These are phyloP conservation scores for Fusarium bulbicola DNA, from an alignment of 2,329 filamentous ascomycete species.

Conservation along the genomic window DNA sequence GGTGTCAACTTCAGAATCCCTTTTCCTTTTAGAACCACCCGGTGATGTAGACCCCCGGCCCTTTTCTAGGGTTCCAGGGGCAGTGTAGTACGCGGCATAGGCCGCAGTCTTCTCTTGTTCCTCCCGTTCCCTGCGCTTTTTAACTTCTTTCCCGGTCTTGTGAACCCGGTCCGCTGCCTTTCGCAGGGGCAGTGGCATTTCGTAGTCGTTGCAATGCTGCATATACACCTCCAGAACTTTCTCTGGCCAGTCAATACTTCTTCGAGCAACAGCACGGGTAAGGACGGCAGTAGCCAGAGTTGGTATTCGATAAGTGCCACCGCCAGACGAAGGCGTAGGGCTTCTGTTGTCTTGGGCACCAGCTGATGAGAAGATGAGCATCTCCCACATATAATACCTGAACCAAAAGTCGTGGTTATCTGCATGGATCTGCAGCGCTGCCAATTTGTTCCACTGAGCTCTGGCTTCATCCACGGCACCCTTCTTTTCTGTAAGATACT, in stretches of 20 bases:
- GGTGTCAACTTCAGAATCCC: constrained; percentile 64
- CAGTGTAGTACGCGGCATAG: constrained; percentile 54
- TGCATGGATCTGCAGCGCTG: constrained; percentile 68
- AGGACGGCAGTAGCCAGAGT: constrained; percentile 79
- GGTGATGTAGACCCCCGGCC: constrained; percentile 47
- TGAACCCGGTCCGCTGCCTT: constrained; percentile 78
- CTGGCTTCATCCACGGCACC: constrained; percentile 80
- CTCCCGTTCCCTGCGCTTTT: constrained; percentile 72
- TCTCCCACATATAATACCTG: constrained; percentile 91
- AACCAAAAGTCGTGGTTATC: constrained; percentile 95
- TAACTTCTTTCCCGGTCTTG: constrained; percentile 70
- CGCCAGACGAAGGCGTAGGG: constrained; percentile 57
- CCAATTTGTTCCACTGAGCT: constrained; percentile 77
- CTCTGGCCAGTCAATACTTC: constrained; percentile 79
- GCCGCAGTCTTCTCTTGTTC: constrained; percentile 66
- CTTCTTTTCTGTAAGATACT: constrained; percentile 87
- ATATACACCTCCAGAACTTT: constrained; percentile 77
- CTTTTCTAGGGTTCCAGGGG: constrained; percentile 39
- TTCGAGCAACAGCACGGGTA: constrained; percentile 71
- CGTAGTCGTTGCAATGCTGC: constrained; percentile 89
- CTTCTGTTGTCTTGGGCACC: constrained; percentile 57
- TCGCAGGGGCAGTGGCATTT: constrained; percentile 79
- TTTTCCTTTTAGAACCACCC: constrained; percentile 74
- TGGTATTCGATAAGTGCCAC: constrained; percentile 69
- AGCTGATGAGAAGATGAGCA: constrained; percentile 67